Percentiles rank a stretch among this genome's conserved stretches.
phyloP scores from a whole-genome alignment of 129 eudicot genomes.

The Calendula officinalis region DNA sequence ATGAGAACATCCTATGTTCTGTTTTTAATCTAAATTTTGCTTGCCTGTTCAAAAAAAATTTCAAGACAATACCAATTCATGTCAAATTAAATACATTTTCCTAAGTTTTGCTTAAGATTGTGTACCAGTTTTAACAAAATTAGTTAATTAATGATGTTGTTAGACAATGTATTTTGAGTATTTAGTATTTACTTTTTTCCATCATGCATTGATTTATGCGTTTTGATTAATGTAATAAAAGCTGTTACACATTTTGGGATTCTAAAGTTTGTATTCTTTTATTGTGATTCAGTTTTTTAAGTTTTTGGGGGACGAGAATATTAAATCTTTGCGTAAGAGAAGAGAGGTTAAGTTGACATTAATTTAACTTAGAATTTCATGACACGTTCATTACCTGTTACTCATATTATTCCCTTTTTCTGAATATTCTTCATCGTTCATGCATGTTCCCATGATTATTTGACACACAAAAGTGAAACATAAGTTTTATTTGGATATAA shows the following conservation, averaged over 20 bases:
- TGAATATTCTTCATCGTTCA: conserved; percentile 11
- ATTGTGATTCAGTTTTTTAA: too few species aligned
- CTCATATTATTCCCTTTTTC: conserved; percentile 24
- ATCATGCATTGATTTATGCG: conserved; percentile 23
- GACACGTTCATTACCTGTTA: conserved; percentile 26
- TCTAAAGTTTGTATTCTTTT: conserved; percentile 14
- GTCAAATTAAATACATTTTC: too few species aligned
- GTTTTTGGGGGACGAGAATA: conserved; percentile 24
- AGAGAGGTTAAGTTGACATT: conserved; percentile 29
- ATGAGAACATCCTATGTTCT: too few species aligned
- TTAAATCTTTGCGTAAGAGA: conserved; percentile 31
- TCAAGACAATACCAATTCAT: too few species aligned
- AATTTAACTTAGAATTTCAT: conserved; percentile 22
- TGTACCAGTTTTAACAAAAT: too few species aligned
- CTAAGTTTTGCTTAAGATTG: too few species aligned
- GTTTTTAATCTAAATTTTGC: too few species aligned
- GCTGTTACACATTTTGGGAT: conserved; percentile 20
- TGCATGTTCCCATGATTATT: conserved; percentile 24
- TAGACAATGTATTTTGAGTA: neutral
- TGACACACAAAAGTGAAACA: conserved; percentile 18
- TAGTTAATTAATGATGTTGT: too few species aligned
- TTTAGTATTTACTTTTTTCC: too few species aligned
- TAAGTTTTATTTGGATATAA: conserved; percentile 7
- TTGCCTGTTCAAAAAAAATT: too few species aligned
- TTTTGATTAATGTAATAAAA: conserved; percentile 15